Base-by-base conservation (phyloP, 73 alveolate genomes). In the Breviolum minutum region DNA sequence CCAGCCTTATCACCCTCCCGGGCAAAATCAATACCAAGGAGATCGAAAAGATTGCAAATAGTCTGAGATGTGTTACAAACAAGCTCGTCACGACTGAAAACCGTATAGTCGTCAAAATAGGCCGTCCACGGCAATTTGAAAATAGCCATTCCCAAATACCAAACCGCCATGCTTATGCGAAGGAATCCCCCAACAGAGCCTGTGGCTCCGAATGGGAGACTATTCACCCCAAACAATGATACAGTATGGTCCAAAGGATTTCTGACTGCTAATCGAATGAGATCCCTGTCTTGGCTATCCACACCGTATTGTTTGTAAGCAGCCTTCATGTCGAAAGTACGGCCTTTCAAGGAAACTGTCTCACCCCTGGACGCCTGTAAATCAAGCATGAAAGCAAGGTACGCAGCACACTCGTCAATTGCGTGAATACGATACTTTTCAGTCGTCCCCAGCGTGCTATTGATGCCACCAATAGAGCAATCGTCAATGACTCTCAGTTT, bases 261-360 rank as follows among this genome's bases (percentile, higher is more conserved):
- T 14, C 63, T 19, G n/a, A 29, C 63, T 26, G 86, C 86, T 2
- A 76, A 63, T 24, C 86, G n/a, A 0, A 76, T 27, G 1, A 26
- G 8, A 0, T 26, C 8, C 3, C 86, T 1, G 22, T 76, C 86
- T 0, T 20, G 8, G 10, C 19, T 24, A 17, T 19, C 9, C 1
- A 54, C 60, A 2, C 74, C 76, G 26, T 83, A 83, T n/a, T 83
- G 93, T 61, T 83, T 54, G 74, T 54, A 83, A 60, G 93, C 93
- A 60, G 73, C 6, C 29, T 83, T 83, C 76, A 83, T 22, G 30
- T 83, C 93, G 22, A 19, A 81, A 69, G 93, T 83, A 6, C 93
- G 71, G 10, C 93, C 93, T 7, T 9, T 20, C 26, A 83, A 0
- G 17, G 26, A 12, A 20, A 0, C 93, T 61, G 6, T 19, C 11